A percentile compares a stretch with the other conserved stretches of the same genome.
These are phyloP conservation scores for Trypanosoma grayi DNA, from an alignment of 208 protist genomes.

Conservation along the genomic window DNA sequence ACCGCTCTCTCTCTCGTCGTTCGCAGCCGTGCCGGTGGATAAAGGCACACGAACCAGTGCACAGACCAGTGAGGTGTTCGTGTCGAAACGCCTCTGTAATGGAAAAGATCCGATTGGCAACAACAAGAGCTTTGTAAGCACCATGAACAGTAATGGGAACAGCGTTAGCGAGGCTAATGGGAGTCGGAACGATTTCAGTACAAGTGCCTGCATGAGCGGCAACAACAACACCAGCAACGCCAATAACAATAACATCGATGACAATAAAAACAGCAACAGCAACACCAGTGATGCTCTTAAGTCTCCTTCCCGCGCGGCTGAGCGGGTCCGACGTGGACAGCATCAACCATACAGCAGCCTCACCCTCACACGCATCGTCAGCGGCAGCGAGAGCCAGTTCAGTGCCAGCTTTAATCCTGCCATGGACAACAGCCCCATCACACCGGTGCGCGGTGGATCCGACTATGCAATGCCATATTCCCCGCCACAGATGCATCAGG, in stretches of 20 bases:
- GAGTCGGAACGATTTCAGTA: background rate
- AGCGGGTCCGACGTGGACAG: constrained; percentile 6
- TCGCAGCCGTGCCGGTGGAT: too few relatives aligned
- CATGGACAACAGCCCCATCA: constrained; percentile 8
- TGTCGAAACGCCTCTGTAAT: background rate
- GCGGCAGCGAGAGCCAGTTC: background rate
- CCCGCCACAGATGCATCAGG: background rate
- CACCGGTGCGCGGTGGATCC: background rate
- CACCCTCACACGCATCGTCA: background rate
- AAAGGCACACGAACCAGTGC: too few relatives aligned
- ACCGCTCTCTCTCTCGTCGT: constrained; percentile 9
- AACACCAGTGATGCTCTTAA: background rate
- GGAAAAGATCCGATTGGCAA: background rate
- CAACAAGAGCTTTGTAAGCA: too few relatives aligned
- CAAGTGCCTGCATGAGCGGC: too few relatives aligned
- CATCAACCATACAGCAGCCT: constrained; percentile 21
- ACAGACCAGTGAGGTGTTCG: background rate
- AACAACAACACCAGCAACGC: background rate
- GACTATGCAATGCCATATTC: background rate
- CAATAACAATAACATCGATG: background rate
- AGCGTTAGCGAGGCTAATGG: background rate
- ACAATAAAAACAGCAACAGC: constrained; percentile 1
- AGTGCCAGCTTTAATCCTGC: constrained; percentile 10
- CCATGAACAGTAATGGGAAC: too few relatives aligned
- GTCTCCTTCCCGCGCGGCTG: background rate